These are phyloP conservation scores for Pseudocercospora pini-densiflorae DNA, from an alignment of 2,329 filamentous ascomycete species.

Conservation along the genomic window DNA sequence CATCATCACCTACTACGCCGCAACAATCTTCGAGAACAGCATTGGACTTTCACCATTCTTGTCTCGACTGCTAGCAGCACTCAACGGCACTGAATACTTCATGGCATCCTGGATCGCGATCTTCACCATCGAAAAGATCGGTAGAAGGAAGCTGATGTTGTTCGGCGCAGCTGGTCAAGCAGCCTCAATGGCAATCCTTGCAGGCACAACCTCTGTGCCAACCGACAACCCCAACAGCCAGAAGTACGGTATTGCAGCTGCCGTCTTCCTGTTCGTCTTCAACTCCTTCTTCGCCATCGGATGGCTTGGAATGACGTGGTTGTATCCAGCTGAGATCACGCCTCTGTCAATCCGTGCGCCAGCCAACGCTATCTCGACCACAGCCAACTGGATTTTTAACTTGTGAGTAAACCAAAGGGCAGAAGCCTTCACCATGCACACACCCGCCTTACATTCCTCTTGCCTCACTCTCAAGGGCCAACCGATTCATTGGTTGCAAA, in stretches of 20 bases:
- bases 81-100: constrained; percentile 61
- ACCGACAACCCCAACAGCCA: constrained; percentile 18
- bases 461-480: constrained; percentile 11
- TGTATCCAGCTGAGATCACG: constrained; percentile 38
- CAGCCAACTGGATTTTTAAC: constrained; percentile 47
- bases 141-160: constrained; percentile 71
- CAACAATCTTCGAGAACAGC: constrained; percentile 58
- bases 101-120: constrained; percentile 55
- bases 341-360: constrained; percentile 43
- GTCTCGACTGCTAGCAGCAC: constrained; percentile 54
- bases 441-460: neutral
- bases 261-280: constrained; percentile 45
- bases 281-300: constrained; percentile 44
- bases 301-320: constrained; percentile 38
- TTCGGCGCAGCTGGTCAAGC: constrained; percentile 58
- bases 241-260: constrained; percentile 43
- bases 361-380: constrained; percentile 49
- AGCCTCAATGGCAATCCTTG: constrained; percentile 39
- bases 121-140: constrained; percentile 56
- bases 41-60: constrained; percentile 58
- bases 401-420: neutral
- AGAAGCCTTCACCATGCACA: neutral
- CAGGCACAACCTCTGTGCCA: constrained; percentile 33
- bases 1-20: constrained; percentile 44
- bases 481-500: too few relatives aligned